Evolutionary conservation across 1,284 basidiomycete species (phyloP).

Genomic region (Moesziomyces sp.): DNA sequence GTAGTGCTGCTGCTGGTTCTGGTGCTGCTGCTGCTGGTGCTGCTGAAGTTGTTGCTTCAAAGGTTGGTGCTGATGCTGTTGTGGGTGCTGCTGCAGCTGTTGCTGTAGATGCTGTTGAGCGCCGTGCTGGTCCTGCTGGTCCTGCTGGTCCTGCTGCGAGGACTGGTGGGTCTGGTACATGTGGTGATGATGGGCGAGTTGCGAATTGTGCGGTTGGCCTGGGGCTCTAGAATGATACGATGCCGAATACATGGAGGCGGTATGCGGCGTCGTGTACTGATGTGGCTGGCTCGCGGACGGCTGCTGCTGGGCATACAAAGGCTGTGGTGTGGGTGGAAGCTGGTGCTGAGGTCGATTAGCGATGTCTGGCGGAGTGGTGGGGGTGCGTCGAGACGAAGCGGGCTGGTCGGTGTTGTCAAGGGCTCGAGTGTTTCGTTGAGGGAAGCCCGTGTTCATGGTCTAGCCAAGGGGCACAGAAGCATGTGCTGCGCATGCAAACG

Average conservation of each 20-base stretch:
- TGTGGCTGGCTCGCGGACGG: neutral
- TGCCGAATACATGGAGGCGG: slow-evolving; percentile 17
- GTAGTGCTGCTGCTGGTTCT: neutral
- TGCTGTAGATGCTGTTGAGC: neutral
- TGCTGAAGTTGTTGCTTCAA: neutral
- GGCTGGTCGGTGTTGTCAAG: neutral
- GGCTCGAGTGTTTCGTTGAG: slow-evolving; percentile 9
- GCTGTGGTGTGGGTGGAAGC: neutral
- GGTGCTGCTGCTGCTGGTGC: neutral
- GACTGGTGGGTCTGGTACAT: slow-evolving; percentile 3
- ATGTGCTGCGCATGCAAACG: slow-evolving; percentile 7
- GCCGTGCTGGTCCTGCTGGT: neutral
- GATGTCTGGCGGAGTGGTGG: neutral
- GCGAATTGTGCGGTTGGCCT: slow-evolving; percentile 3
- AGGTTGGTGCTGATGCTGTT: slow-evolving; percentile 1
- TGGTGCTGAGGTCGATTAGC: neutral
- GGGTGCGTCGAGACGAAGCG: slow-evolving; percentile 2
- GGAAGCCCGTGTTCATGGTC: slow-evolving; percentile 28
- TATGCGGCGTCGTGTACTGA: neutral
- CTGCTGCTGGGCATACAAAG: neutral
- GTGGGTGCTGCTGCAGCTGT: neutral
- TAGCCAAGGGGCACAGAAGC: neutral
- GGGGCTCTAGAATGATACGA: slow-evolving; percentile 9
- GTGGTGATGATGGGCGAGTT: neutral
- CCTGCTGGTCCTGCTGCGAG: neutral